Conservation (phyloP, 2,329 filamentous ascomycete genomes). For the Paramyrothecium sp. region DNA sequence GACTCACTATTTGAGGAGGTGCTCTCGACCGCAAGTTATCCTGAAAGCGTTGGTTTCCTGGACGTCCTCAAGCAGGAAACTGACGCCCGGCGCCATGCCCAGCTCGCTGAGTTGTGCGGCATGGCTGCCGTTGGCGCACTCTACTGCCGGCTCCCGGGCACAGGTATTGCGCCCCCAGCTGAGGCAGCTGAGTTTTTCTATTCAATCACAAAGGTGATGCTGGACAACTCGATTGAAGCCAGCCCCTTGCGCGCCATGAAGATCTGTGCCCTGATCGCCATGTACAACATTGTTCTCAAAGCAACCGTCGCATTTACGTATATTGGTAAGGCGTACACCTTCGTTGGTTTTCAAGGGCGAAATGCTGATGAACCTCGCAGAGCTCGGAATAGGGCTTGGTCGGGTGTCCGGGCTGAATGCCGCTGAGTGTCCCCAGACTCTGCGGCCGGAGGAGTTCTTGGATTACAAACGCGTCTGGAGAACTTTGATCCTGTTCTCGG, state of each 20-base stretch:
- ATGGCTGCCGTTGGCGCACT: constrained; percentile 6
- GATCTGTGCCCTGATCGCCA: constrained; percentile 8
- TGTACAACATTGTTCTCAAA: constrained; percentile 13
- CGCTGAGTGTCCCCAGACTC: background rate
- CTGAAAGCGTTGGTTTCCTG: background rate
- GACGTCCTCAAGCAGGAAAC: background rate
- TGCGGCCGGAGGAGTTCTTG: background rate
- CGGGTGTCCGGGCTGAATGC: background rate
- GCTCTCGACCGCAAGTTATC: background rate
- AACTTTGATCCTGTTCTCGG: background rate
- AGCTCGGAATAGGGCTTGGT: background rate
- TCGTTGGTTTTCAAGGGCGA: background rate
- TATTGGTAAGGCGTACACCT: background rate
- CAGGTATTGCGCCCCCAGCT: background rate
- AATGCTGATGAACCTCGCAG: background rate
- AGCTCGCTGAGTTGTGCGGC: constrained; percentile 5
- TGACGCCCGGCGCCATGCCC: background rate
- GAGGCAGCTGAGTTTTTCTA: constrained; percentile 6
- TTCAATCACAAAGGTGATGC: constrained; percentile 4
- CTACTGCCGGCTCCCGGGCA: constrained; percentile 5
- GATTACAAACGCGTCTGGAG: background rate
- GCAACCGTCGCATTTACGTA: constrained; percentile 9
- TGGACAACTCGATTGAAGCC: constrained; percentile 7
- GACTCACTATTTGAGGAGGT: background rate
- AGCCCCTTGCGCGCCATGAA: constrained; percentile 8